Evolutionary conservation across 352 stramenopile species (phyloP).

Genomic region (Phytopythium boreale): DNA sequence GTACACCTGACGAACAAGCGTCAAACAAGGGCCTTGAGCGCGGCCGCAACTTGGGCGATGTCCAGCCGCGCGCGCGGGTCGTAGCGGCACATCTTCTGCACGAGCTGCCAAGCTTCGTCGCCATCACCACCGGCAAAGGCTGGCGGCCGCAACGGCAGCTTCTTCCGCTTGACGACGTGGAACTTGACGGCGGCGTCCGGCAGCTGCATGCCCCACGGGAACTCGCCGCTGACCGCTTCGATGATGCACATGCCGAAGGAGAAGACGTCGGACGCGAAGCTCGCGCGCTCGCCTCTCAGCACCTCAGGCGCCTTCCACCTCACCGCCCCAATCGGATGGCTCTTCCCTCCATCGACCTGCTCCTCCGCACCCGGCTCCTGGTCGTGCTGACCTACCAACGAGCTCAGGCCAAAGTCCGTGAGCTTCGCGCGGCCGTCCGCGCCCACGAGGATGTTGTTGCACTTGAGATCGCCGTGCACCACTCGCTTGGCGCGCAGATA

Average conservation of each 20-base stretch:
- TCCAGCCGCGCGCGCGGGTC: background rate
- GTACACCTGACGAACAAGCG: too few species aligned
- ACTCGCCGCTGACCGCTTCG: slow-evolving; percentile 10
- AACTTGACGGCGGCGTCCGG: slow-evolving; percentile 5
- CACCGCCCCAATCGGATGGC: slow-evolving; percentile 4
- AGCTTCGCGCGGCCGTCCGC: background rate
- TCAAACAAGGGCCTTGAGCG: background rate
- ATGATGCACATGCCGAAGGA: slow-evolving; percentile 16
- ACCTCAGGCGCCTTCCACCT: slow-evolving; percentile 21
- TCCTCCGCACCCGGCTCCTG: slow-evolving; percentile 5
- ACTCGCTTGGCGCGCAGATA: slow-evolving; percentile 19
- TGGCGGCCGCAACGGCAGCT: background rate
- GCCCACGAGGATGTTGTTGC: slow-evolving; percentile 15
- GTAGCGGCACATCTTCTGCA: background rate
- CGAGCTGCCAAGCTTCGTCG: background rate
- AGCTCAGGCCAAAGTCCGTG: slow-evolving; percentile 5
- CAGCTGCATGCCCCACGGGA: slow-evolving; percentile 4
- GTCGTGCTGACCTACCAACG: background rate
- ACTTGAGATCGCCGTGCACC: slow-evolving; percentile 19
- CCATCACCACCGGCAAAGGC: background rate
- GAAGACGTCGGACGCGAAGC: slow-evolving; percentile 13
- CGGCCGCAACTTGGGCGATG: background rate
- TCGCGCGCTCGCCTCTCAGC: slow-evolving; percentile 4
- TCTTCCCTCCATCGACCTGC: background rate
- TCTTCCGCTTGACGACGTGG: slow-evolving; percentile 4